A percentile compares a stretch with the other conserved stretches of the same genome.
phyloP scores from a whole-genome alignment of 1,284 basidiomycete species.

The Pascua guehoae region DNA sequence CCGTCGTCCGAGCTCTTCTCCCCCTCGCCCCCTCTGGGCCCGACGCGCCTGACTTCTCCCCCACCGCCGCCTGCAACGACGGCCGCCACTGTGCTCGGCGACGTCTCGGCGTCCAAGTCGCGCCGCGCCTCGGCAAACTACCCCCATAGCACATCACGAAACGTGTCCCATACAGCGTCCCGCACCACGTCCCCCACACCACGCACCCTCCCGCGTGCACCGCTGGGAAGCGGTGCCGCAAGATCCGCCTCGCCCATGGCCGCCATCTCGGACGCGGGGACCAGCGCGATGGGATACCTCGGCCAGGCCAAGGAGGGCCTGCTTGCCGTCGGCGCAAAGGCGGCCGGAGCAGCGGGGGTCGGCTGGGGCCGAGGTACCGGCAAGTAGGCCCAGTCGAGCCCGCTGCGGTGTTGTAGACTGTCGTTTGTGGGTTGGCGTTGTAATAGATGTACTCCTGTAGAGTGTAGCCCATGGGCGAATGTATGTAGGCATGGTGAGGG shows the following conservation, averaged over 20 bases:
- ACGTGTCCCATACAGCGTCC: too few species aligned
- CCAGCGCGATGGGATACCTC: slow-evolving; percentile 35
- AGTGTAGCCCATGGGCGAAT: too few species aligned
- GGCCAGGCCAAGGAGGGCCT: slow-evolving; percentile 41
- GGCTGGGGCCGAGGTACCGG: too few species aligned
- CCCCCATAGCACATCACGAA: slow-evolving; percentile 6
- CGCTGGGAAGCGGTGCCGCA: neutral
- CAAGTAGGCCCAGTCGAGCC: too few species aligned
- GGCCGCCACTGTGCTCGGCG: slow-evolving; percentile 18
- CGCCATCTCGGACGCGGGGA: slow-evolving; percentile 5
- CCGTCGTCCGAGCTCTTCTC: slow-evolving; percentile 40
- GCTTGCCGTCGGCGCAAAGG: slow-evolving; percentile 4
- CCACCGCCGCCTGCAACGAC: slow-evolving; percentile 21
- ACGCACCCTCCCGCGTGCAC: neutral
- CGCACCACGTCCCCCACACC: too few species aligned
- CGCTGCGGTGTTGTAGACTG: too few species aligned
- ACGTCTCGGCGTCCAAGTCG: neutral
- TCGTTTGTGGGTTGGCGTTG: too few species aligned
- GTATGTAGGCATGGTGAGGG: too few species aligned
- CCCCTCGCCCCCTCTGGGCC: slow-evolving; percentile 29
- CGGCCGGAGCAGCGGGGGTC: neutral
- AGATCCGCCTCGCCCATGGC: slow-evolving; percentile 6
- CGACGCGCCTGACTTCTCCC: slow-evolving; percentile 29
- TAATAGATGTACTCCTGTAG: too few species aligned
- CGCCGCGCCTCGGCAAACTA: neutral